Evolutionary conservation across 139 green algal species (phyloP).

Genomic region (Picochlorum sp.): DNA sequence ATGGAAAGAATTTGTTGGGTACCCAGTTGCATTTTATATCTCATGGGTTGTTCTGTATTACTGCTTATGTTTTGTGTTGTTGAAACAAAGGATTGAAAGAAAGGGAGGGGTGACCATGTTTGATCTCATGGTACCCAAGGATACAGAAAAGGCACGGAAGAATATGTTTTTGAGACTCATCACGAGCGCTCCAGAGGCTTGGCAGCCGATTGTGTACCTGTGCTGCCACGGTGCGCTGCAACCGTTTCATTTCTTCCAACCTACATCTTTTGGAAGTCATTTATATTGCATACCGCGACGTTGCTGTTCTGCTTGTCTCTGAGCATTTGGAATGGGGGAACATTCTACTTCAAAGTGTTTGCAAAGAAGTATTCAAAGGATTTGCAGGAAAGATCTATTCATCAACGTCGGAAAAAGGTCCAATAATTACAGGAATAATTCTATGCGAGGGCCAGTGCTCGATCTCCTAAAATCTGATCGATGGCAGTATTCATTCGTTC

Average conservation of each 20-base stretch:
- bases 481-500: constrained; percentile 43
- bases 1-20: constrained; percentile 33
- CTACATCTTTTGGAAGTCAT: constrained; percentile 29
- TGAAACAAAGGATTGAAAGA: constrained; percentile 38
- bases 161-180: constrained; percentile 11
- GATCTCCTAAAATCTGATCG: constrained; percentile 37
- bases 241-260: constrained; percentile 24
- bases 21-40: constrained; percentile 44
- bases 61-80: constrained; percentile 51
- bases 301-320: constrained; percentile 30
- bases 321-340: constrained; percentile 52
- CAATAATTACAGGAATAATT: no score
- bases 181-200: constrained; percentile 4
- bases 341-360: constrained; percentile 51
- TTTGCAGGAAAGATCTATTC: constrained; percentile 11
- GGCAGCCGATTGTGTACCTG: constrained; percentile 21
- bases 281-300: constrained; percentile 39
- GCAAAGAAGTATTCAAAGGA: constrained; percentile 17
- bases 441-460: constrained; percentile 9
- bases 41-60: constrained; percentile 55
- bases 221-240: constrained; percentile 14
- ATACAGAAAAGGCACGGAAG: constrained; percentile 11
- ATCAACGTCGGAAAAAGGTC: neutral
- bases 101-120: constrained; percentile 49
- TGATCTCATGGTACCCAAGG: constrained; percentile 20